phyloP scores from a whole-genome alignment of 2,329 filamentous ascomycete genomes.

The Akanthomyces dipterigenus region DNA sequence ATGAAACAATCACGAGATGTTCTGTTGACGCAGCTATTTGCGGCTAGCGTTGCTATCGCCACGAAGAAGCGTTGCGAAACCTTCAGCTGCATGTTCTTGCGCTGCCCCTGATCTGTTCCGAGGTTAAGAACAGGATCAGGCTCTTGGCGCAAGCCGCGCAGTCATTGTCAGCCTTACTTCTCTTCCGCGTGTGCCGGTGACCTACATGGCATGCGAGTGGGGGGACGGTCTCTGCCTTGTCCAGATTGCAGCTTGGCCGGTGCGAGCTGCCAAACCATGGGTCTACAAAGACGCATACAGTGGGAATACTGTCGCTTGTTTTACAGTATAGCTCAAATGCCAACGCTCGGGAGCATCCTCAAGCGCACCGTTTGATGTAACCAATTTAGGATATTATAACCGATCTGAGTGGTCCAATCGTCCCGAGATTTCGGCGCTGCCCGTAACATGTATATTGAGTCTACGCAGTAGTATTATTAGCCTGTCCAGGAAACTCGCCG shows the following conservation, averaged over 20 bases:
- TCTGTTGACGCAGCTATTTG: too few relatives aligned
- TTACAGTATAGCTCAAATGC: neutral
- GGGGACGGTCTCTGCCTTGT: neutral
- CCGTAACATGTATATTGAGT: neutral
- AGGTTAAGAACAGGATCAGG: neutral
- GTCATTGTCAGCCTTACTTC: neutral
- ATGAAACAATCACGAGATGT: neutral
- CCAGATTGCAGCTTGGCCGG: neutral
- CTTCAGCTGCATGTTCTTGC: neutral
- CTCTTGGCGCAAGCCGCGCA: neutral
- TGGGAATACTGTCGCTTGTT: too few relatives aligned
- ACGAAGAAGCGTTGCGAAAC: neutral
- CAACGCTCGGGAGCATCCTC: neutral
- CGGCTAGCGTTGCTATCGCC: neutral
- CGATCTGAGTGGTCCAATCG: neutral
- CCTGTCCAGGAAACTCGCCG: neutral
- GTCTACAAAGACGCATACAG: neutral
- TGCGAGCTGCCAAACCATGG: neutral
- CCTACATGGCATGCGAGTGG: neutral
- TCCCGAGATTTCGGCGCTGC: neutral
- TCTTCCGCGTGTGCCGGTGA: neutral
- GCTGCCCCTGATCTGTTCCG: neutral
- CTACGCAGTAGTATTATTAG: neutral
- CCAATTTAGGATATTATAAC: neutral
- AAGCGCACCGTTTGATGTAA: neutral